Base-by-base conservation (phyloP, 2,329 filamentous ascomycete genomes). In the Xylaria sp. region DNA sequence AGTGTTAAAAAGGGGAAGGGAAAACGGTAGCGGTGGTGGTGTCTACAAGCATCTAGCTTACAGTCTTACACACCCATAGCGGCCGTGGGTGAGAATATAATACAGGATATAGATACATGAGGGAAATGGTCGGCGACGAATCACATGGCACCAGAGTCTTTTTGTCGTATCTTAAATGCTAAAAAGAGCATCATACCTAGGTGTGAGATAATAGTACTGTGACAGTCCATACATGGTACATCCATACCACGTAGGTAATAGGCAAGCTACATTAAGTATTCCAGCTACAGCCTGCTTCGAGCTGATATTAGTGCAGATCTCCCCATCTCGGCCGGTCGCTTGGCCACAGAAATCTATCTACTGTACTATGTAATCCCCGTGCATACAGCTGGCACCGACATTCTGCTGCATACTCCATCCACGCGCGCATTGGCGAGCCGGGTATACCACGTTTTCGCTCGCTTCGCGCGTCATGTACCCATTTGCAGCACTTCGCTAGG, bases 31-130 rank as follows among this genome's bases (percentile, higher is more conserved):
- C 25, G 48, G 40, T 42, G 40, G 40, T 47, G 42, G 40, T 42
- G 16, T 42, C 13, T 18, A 18, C 40, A 55, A 32, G 35, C 55
- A 53, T 60, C 55, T 32, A 32, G 18, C n/a, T 2, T 21, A 32
- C n/a, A 48, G 37, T 65, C 57, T 61, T 65, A 68, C 66, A 61
- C 62, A 65, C 62, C 65, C 48, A 48, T 21, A 44, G 42, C 25
- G 25, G 53, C 44, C 51, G 60, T 48, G 60, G 37, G 27, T 53
- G n/a, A 48, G 51, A 13, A 32, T 23, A 16, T 13, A 35, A 37
- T 23, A 4, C n/a, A 64, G 21, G 27, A 54, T 16, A 27, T 58
- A 65, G 50, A 51, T 61, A 47, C 21, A 27, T 51, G 16, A 44
- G 50, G 12, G 29, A 10, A 29, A 25, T 32, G n/a, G 29, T 50